Evolutionary conservation across 208 protist genomes (phyloP).

Genomic region (Trypanosoma brucei): DNA sequence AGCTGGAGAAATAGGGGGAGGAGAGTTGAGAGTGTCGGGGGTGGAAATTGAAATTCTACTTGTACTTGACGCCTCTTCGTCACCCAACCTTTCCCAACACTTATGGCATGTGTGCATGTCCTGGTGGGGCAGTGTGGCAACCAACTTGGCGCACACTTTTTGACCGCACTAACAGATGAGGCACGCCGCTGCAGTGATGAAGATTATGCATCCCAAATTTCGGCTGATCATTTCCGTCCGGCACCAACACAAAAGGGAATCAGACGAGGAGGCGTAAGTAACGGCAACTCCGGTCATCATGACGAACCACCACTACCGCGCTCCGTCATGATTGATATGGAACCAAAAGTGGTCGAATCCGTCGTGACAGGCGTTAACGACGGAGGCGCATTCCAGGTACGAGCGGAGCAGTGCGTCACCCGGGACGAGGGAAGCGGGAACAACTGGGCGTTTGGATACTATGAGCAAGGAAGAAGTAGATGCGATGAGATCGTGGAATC

Average conservation of each 20-base stretch:
- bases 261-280: neutral
- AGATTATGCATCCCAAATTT: slow-evolving; percentile 51
- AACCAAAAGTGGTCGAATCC: slow-evolving; percentile 80
- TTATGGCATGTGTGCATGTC: slow-evolving; percentile 61
- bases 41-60: too few relatives aligned
- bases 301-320: slow-evolving; percentile 40
- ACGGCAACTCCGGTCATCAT: neutral
- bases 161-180: slow-evolving; percentile 53
- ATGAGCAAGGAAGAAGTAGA: slow-evolving; percentile 49
- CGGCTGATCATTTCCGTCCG: slow-evolving; percentile 50
- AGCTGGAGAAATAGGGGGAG: too few relatives aligned
- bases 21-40: too few relatives aligned
- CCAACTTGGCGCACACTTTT: slow-evolving; percentile 80
- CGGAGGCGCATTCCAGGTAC: slow-evolving; percentile 33
- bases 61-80: too few relatives aligned
- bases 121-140: slow-evolving; percentile 91
- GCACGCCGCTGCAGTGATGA: slow-evolving; percentile 39
- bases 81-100: too few relatives aligned
- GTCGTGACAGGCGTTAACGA: slow-evolving; percentile 3
- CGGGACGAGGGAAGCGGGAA: slow-evolving; percentile 77
- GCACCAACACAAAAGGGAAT: slow-evolving; percentile 3
- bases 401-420: slow-evolving; percentile 63
- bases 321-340: slow-evolving; percentile 87
- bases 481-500: slow-evolving; percentile 55
- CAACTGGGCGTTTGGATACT: slow-evolving; percentile 90